These are phyloP conservation scores for Chimonanthus praecox DNA, from an alignment of 164 flowering plant genomes.

Conservation along the genomic window DNA sequence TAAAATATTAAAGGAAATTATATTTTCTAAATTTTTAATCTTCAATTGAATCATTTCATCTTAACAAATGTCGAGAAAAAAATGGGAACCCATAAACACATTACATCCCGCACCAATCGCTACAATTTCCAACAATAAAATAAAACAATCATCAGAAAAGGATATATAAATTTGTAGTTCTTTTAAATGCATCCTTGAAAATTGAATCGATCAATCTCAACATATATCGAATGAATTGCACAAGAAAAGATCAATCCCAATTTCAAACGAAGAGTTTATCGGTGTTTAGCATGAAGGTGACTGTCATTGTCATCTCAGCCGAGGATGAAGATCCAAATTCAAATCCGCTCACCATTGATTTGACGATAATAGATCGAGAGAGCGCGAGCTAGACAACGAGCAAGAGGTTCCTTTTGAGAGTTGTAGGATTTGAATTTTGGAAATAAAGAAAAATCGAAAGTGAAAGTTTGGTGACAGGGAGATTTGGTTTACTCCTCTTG, in stretches of 20 bases:
- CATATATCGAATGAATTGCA: neutral
- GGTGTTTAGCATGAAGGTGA: constrained; percentile 58
- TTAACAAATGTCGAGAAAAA: neutral
- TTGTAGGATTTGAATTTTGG: too few relatives aligned
- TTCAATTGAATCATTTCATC: neutral
- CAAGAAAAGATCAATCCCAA: neutral
- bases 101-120: neutral
- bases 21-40: too few relatives aligned
- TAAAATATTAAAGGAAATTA: too few relatives aligned
- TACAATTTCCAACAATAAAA: too few relatives aligned
- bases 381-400: too few relatives aligned
- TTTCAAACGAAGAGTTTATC: constrained; percentile 17
- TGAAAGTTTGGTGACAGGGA: too few relatives aligned
- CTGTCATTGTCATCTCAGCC: constrained; percentile 29
- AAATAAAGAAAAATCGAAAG: too few relatives aligned
- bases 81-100: neutral
- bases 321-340: constrained; percentile 18
- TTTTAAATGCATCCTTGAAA: neutral
- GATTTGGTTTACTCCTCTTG: too few relatives aligned
- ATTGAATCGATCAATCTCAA: neutral
- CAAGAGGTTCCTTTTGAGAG: too few relatives aligned
- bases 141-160: too few relatives aligned
- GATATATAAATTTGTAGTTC: too few relatives aligned
- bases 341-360: constrained; percentile 31
- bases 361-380: too few relatives aligned